phyloP scores from a whole-genome alignment of 192 early-diverging fungal genomes.

The Coemansia sp. region DNA sequence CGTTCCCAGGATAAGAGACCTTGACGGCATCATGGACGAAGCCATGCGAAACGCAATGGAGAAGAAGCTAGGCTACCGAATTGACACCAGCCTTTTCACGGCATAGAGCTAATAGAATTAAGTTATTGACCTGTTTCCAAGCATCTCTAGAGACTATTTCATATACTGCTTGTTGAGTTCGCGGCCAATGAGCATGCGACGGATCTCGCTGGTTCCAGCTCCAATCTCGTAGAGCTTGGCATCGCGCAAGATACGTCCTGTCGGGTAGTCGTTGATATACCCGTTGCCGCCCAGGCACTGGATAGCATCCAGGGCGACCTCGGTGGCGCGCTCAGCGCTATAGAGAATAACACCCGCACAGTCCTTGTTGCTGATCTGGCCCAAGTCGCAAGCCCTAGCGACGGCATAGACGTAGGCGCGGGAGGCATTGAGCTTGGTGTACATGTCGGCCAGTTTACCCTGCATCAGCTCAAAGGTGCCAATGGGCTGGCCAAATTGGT shows the following conservation, averaged over 20 bases:
- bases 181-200: constrained; percentile 86
- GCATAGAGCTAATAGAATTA: constrained; percentile 46
- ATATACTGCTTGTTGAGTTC: constrained; percentile 70
- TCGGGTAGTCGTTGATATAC: constrained; percentile 89
- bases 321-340: constrained; percentile 90
- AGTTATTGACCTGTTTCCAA: neutral
- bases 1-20: constrained; percentile 41
- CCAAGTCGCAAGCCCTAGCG: constrained; percentile 79
- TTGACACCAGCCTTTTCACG: constrained; percentile 76
- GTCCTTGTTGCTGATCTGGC: constrained; percentile 81
- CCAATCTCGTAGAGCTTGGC: constrained; percentile 97
- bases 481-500: constrained; percentile 83
- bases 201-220: constrained; percentile 92
- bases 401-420: constrained; percentile 89
- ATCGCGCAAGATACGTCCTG: constrained; percentile 85
- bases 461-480: constrained; percentile 91
- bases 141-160: neutral
- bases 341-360: constrained; percentile 94
- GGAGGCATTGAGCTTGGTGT: constrained; percentile 91
- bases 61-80: constrained; percentile 71
- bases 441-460: constrained; percentile 97
- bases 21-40: constrained; percentile 77
- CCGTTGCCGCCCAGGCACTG: constrained; percentile 96
- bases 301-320: constrained; percentile 88
- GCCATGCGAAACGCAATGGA: constrained; percentile 65